These are phyloP conservation scores for Tremellales sp. DNA, from an alignment of 1,284 basidiomycete species.

Conservation along the genomic window DNA sequence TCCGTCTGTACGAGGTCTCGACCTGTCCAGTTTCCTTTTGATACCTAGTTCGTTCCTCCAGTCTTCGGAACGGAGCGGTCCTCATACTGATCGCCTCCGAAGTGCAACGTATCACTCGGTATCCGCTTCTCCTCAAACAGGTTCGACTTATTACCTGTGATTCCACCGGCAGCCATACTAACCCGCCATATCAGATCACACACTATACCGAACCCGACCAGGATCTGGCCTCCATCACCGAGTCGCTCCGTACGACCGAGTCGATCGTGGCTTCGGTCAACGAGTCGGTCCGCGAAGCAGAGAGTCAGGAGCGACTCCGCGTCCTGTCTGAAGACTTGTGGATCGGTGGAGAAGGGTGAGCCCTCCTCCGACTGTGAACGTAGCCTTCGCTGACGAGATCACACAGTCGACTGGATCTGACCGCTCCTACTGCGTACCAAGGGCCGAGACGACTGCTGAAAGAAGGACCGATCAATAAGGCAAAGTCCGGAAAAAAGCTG, in stretches of 20 bases:
- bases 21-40: conserved; percentile 84
- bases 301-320: conserved; percentile 67
- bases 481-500: conserved; percentile 76
- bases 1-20: conserved; percentile 72
- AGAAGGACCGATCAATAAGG: conserved; percentile 73
- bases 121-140: conserved; percentile 81
- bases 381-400: not conserved
- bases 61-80: not conserved
- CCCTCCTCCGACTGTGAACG: conserved; percentile 7
- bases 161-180: not conserved
- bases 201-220: conserved; percentile 65
- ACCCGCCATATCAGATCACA: conserved; percentile 58
- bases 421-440: conserved; percentile 75
- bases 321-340: conserved; percentile 72
- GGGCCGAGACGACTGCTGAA: conserved; percentile 70
- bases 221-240: conserved; percentile 56
- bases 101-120: conserved; percentile 95
- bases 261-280: conserved; percentile 75
- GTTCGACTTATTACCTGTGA: conserved; percentile 40
- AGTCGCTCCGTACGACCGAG: conserved; percentile 64
- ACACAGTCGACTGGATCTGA: conserved; percentile 75
- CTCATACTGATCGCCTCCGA: conserved; percentile 6
- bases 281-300: conserved; percentile 80
- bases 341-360: conserved; percentile 73
- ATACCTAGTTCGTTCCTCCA: conserved; percentile 65